phyloP scores from a whole-genome alignment of 345 rosid species.

The Pseudoturritis turrita region DNA sequence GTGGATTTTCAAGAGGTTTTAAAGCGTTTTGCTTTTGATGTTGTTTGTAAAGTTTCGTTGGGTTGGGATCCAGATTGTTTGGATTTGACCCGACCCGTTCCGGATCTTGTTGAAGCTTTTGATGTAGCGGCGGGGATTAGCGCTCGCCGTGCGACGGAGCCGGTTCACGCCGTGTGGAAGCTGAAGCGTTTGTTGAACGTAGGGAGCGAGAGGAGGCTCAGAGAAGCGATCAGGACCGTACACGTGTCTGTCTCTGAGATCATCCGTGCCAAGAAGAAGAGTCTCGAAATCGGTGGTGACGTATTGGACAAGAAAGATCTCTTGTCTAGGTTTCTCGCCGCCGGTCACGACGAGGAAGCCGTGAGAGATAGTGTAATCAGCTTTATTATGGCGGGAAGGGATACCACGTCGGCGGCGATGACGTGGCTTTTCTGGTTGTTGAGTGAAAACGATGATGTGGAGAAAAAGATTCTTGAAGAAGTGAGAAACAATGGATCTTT shows the following conservation, averaged over 20 bases:
- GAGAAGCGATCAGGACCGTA: slow-evolving; percentile 37
- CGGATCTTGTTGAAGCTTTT: slow-evolving; percentile 43
- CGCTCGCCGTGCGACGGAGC: slow-evolving; percentile 53
- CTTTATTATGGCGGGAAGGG: slow-evolving; percentile 71
- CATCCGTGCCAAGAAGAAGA: slow-evolving; percentile 36
- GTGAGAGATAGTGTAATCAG: slow-evolving; percentile 58
- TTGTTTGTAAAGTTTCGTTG: slow-evolving; percentile 42
- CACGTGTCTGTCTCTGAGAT: slow-evolving; percentile 35
- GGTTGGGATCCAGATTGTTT: slow-evolving; percentile 57
- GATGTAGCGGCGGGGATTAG: slow-evolving; percentile 52
- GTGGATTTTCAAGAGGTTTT: slow-evolving; percentile 59
- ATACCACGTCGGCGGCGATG: slow-evolving; percentile 65
- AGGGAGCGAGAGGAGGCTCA: slow-evolving; percentile 58
- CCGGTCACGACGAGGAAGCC: slow-evolving; percentile 44
- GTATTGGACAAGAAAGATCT: slow-evolving; percentile 34
- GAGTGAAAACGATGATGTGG: slow-evolving; percentile 29
- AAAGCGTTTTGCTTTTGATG: slow-evolving; percentile 56
- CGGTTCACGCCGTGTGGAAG: slow-evolving; percentile 57
- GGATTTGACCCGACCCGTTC: slow-evolving; percentile 39
- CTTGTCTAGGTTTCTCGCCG: slow-evolving; percentile 43
- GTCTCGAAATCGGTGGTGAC: slow-evolving; percentile 15
- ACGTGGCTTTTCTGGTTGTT: slow-evolving; percentile 74
- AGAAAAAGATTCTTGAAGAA: slow-evolving; percentile 35
- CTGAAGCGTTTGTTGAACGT: slow-evolving; percentile 45
- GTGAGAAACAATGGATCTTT: slow-evolving; percentile 15